A percentile compares a stretch with the other conserved stretches of the same genome.
Evolutionary conservation across 495 filamentous ascomycete species (phyloP).

Genomic region (Aspergillus leporis): DNA sequence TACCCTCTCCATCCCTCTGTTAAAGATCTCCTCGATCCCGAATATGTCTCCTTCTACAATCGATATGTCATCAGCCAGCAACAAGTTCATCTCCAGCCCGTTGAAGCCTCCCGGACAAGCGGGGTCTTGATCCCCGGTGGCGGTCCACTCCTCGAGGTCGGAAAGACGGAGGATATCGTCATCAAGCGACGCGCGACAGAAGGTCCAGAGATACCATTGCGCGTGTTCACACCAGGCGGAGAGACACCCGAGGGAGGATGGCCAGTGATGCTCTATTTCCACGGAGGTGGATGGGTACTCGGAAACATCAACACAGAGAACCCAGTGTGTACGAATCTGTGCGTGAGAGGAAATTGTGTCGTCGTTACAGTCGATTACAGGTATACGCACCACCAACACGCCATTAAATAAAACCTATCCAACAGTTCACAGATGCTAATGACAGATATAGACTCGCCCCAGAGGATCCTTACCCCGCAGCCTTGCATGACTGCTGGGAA

Average conservation of each 20-base stretch:
- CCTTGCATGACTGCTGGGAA: conserved; percentile 60
- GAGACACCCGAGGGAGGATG: conserved; percentile 47
- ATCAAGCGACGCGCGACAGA: conserved; percentile 46
- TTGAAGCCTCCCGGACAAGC: conserved; percentile 51
- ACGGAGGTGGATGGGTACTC: conserved; percentile 61
- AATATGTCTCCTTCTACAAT: conserved; percentile 58
- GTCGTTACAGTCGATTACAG: conserved; percentile 59
- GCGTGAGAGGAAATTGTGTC: conserved; percentile 48
- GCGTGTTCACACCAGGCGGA: conserved; percentile 50
- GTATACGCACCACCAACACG: conserved; percentile 20
- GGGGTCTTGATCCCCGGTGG: conserved; percentile 56
- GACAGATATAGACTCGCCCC: conserved; percentile 46
- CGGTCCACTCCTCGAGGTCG: conserved; percentile 51
- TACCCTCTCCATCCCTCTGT: conserved; percentile 58
- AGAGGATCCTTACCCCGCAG: conserved; percentile 56
- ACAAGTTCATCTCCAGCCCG: conserved; percentile 53
- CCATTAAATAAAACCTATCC: not conserved
- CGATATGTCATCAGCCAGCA: conserved; percentile 50
- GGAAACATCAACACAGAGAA: conserved; percentile 62
- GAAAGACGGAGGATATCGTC: conserved; percentile 48
- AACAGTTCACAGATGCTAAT: not conserved
- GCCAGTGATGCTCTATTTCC: conserved; percentile 58
- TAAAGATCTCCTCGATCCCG: conserved; percentile 45
- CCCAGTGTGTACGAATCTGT: conserved; percentile 56
- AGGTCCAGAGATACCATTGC: conserved; percentile 47